Evolutionary conservation across 2,329 filamentous ascomycete species (phyloP), one percentile per base, ranked within the genome.

Genomic region (Orbilia oligospora): DNA sequence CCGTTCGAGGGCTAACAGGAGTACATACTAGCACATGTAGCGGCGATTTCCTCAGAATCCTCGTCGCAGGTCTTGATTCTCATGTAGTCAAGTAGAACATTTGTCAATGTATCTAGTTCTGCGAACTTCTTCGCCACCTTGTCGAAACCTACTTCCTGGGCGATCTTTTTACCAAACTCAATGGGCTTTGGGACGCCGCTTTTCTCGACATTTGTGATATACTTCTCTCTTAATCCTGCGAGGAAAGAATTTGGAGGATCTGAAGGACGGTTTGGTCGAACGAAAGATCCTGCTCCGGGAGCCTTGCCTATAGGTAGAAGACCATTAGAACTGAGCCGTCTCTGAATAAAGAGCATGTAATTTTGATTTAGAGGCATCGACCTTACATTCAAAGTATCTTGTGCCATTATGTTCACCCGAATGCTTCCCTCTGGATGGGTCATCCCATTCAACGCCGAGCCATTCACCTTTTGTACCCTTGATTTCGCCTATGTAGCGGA

Each of bases 371-470:
- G 33, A 49, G 36, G n/a, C 9, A 61, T 58, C 12, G 44, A 27
- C 79, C 86, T 83, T 88, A 95, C 95, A 97, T 81, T 88, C 86
- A 83, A 98, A 98, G 83, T 97, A 97, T 79, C 89, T 90, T 79
- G 88, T 87, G 76, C 92, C 93, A 80, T 92, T 90, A 85, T 97
- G 90, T 78, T 91, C 90, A 76, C 96, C 96, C 82, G 95, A 89
- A 85, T 99, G 94, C 86, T 97, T 98, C 79, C 96, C 96, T 82
- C 94, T 89, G 44, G 87, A 88, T 71, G 90, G 86, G 84, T 97
- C 93, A 85, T 98, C 95, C 96, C 96, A 99, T 88, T 99, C 96
- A 58, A 98, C 93, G 56, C 96, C 96, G 38, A 98, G 88, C 94
- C 95, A 98, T 80, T 88, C 87, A 61, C 93, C 93, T 51, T 89